These are phyloP conservation scores for Allium sativum DNA, from an alignment of 106 monocot genomes.

Conservation along the genomic window DNA sequence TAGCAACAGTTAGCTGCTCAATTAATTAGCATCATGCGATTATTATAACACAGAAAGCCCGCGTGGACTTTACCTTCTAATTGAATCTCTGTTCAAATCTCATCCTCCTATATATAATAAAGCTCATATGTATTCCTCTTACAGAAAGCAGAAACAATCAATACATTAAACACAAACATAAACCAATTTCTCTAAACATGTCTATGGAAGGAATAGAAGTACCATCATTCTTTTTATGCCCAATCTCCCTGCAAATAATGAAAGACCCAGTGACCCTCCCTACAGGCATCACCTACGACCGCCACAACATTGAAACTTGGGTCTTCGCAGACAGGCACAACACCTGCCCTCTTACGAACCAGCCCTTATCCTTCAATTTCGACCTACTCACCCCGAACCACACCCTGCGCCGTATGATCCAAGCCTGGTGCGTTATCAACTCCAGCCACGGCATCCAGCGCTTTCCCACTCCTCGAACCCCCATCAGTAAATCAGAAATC, in stretches of 20 bases:
- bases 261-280: slow-evolving; percentile 63
- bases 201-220: slow-evolving; percentile 15
- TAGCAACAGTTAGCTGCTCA: too few species aligned
- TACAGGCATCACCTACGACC: slow-evolving; percentile 82
- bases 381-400: slow-evolving; percentile 36
- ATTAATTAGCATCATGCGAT: too few species aligned
- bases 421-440: slow-evolving; percentile 40
- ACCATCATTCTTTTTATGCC: slow-evolving; percentile 59
- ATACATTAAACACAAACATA: background rate
- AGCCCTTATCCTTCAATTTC: slow-evolving; percentile 17
- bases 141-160: background rate
- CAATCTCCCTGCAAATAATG: slow-evolving; percentile 71
- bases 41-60: background rate
- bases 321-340: slow-evolving; percentile 27
- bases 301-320: slow-evolving; percentile 66
- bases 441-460: slow-evolving; percentile 19
- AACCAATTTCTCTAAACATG: background rate
- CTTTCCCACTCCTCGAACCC: slow-evolving; percentile 24
- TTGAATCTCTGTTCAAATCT: background rate
- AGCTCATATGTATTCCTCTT: too few species aligned
- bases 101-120: background rate
- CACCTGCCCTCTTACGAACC: slow-evolving; percentile 54
- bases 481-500: slow-evolving; percentile 15
- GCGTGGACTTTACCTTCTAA: background rate
- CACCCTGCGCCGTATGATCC: slow-evolving; percentile 56